Percentiles rank a stretch among this genome's conserved stretches.
These are phyloP conservation scores for Jasminum sambac DNA, from an alignment of 257 asterid species.

Conservation along the genomic window DNA sequence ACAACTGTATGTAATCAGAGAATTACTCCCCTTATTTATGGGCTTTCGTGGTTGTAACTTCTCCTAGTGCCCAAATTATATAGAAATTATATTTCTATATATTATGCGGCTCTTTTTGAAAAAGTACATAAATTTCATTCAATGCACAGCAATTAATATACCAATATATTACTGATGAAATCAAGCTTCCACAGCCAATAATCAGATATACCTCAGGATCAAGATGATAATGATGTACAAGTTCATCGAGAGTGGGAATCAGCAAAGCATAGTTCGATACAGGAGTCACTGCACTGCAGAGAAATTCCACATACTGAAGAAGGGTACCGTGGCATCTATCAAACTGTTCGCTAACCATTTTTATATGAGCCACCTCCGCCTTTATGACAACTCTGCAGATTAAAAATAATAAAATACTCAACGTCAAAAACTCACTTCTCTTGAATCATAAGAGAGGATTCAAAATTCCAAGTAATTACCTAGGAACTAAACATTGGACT, in stretches of 20 bases:
- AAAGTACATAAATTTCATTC: neutral
- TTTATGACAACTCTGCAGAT: slow-evolving; percentile 80
- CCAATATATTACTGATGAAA: neutral
- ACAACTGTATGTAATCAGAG: neutral
- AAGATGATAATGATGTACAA: slow-evolving; percentile 88
- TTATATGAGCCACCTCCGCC: slow-evolving; percentile 85
- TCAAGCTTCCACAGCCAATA: slow-evolving; percentile 16
- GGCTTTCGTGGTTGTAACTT: neutral
- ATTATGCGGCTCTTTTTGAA: neutral
- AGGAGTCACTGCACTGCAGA: slow-evolving; percentile 84
- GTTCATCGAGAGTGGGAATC: slow-evolving; percentile 88
- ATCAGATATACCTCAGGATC: slow-evolving; percentile 84
- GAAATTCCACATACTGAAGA: slow-evolving; percentile 97
- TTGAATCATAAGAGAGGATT: neutral
- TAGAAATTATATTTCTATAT: neutral
- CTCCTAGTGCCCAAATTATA: neutral
- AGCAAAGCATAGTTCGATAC: slow-evolving; percentile 72
- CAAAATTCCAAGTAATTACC: slow-evolving; percentile 10
- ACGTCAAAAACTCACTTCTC: slow-evolving; percentile 10
- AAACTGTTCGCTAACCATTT: slow-evolving; percentile 97
- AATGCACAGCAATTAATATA: neutral
- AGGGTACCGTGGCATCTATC: slow-evolving; percentile 98
- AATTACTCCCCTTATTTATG: neutral
- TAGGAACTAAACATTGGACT: neutral
- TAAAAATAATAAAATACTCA: slow-evolving; percentile 13